phyloP scores from a whole-genome alignment of 352 stramenopile species.

The Pythium brachiatum region DNA sequence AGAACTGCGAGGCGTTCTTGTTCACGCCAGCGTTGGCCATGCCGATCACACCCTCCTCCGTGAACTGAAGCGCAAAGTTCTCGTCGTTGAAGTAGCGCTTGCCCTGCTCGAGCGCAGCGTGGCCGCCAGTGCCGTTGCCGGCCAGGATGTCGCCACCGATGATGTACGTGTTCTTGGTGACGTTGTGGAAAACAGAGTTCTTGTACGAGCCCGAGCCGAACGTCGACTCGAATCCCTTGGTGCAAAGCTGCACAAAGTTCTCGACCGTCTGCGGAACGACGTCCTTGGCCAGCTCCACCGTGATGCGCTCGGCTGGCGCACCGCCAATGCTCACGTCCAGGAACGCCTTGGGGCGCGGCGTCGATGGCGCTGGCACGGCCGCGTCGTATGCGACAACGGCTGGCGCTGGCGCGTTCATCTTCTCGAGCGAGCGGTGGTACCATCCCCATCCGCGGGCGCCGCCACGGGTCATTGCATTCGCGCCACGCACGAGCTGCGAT shows the following conservation, averaged over 20 bases:
- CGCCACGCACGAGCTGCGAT: conserved; percentile 55
- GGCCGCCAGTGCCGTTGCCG: conserved; percentile 71
- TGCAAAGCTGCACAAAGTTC: conserved; percentile 81
- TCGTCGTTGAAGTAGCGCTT: conserved; percentile 83
- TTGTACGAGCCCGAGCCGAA: conserved; percentile 79
- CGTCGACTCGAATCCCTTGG: conserved; percentile 58
- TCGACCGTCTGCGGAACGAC: conserved; percentile 70
- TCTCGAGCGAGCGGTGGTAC: conserved; percentile 80
- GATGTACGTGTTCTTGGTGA: conserved; percentile 80
- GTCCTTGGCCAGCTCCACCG: conserved; percentile 81
- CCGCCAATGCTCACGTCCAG: conserved; percentile 83
- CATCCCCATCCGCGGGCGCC: conserved; percentile 76
- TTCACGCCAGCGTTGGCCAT: conserved; percentile 98
- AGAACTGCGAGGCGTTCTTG: conserved; percentile 99
- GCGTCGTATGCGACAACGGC: conserved; percentile 62
- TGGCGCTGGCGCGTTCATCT: conserved; percentile 76
- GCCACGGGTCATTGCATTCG: conserved; percentile 51
- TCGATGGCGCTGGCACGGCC: conserved; percentile 47
- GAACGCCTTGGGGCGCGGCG: conserved; percentile 67
- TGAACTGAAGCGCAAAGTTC: conserved; percentile 86
- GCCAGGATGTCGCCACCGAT: conserved; percentile 71
- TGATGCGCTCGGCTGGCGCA: conserved; percentile 68
- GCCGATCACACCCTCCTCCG: conserved; percentile 76
- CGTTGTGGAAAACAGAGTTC: conserved; percentile 81
- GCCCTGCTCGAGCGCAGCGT: conserved; percentile 66